These are phyloP conservation scores for Neotropicomus parvogracilis DNA, from an alignment of 1,284 basidiomycete genomes.

Conservation along the genomic window DNA sequence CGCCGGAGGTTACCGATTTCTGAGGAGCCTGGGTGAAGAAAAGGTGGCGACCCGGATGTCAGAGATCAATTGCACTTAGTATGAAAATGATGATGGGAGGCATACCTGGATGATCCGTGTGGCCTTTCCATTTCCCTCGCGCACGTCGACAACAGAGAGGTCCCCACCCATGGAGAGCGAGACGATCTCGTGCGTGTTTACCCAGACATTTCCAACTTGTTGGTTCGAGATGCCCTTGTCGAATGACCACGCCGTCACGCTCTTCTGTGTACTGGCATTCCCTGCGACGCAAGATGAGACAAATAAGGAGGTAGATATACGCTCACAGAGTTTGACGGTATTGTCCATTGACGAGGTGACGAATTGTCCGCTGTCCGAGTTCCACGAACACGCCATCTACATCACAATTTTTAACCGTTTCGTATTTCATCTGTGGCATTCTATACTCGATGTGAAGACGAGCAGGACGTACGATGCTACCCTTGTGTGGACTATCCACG, in stretches of 20 bases:
- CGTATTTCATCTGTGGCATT: background rate
- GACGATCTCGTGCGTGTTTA: constrained; percentile 63
- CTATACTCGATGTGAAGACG: background rate
- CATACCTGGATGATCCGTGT: constrained; percentile 60
- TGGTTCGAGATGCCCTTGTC: constrained; percentile 71
- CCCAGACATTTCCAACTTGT: constrained; percentile 89
- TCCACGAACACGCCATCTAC: constrained; percentile 79
- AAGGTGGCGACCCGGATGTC: background rate
- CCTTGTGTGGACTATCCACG: constrained; percentile 63
- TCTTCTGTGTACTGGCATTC: constrained; percentile 75
- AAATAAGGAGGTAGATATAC: background rate
- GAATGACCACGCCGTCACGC: constrained; percentile 64
- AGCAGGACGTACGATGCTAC: constrained; percentile 62
- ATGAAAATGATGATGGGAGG: background rate
- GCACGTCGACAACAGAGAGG: constrained; percentile 78
- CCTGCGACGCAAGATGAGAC: constrained; percentile 40
- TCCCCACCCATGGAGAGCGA: constrained; percentile 84
- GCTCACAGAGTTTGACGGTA: constrained; percentile 81
- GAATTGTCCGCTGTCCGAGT: constrained; percentile 68
- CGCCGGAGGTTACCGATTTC: constrained; percentile 71
- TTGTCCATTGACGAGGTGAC: constrained; percentile 87
- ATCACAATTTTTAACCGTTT: background rate
- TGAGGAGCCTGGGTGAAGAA: constrained; percentile 60
- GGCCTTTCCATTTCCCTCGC: constrained; percentile 58
- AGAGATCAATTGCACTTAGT: background rate